phyloP scores from a whole-genome alignment of 2,329 filamentous ascomycete species.

The Fusarium annulatum region DNA sequence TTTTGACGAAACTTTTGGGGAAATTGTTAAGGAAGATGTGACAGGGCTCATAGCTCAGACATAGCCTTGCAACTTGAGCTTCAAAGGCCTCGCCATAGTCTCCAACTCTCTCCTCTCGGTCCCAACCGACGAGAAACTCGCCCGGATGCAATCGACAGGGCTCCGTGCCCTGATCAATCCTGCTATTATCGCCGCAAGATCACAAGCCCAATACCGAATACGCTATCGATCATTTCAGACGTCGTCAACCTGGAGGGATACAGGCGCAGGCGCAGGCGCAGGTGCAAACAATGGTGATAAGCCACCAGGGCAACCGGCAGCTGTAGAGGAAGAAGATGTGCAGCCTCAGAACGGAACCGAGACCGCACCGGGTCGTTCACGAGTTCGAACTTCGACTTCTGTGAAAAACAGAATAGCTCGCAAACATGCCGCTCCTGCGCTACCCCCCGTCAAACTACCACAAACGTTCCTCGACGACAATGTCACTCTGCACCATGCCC shows the following conservation, averaged over 20 bases:
- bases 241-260: slow-evolving; percentile 32
- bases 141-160: slow-evolving; percentile 49
- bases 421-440: slow-evolving; percentile 50
- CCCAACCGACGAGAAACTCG: slow-evolving; percentile 39
- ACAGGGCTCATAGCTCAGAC: slow-evolving; percentile 1
- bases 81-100: slow-evolving; percentile 1
- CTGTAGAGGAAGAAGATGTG: slow-evolving; percentile 43
- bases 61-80: slow-evolving; percentile 21
- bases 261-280: slow-evolving; percentile 26
- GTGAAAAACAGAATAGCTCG: slow-evolving; percentile 49
- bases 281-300: slow-evolving; percentile 44
- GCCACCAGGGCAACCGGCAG: slow-evolving; percentile 43
- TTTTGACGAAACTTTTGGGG: slow-evolving; percentile 13
- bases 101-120: slow-evolving; percentile 4
- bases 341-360: slow-evolving; percentile 47
- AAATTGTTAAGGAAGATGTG: slow-evolving; percentile 29
- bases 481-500: slow-evolving; percentile 52
- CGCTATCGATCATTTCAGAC: slow-evolving; percentile 41
- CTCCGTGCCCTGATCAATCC: slow-evolving; percentile 46
- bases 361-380: slow-evolving; percentile 42
- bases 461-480: slow-evolving; percentile 66
- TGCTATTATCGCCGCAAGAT: slow-evolving; percentile 42
- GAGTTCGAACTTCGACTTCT: slow-evolving; percentile 40
- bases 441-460: slow-evolving; percentile 67
- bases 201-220: slow-evolving; percentile 30